Conservation (phyloP, 225 moss, liverwort and hornwort species). For the Thuidium tamariscinum region DNA sequence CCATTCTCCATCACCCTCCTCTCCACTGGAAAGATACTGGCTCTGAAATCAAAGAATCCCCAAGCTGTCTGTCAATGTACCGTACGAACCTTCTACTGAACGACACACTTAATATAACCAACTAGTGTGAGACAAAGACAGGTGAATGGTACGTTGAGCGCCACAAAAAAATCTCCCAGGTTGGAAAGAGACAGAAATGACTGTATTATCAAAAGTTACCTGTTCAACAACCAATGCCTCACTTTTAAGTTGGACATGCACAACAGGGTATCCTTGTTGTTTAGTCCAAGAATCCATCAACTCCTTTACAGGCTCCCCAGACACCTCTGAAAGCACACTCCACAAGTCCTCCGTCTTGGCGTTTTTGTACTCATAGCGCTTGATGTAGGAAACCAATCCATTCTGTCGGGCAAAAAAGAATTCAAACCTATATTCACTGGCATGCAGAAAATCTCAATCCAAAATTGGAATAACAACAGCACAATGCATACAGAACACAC, state of each 20-base stretch:
- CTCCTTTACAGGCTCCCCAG: conserved; percentile 61
- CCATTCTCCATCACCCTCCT: conserved; percentile 50
- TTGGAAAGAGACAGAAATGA: neutral
- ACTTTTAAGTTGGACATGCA: conserved; percentile 38
- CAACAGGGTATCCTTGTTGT: conserved; percentile 65
- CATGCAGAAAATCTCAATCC: neutral
- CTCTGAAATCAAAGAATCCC: conserved; percentile 26
- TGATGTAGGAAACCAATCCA: conserved; percentile 56
- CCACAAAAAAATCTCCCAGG: neutral
- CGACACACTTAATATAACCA: neutral
- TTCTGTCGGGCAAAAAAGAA: conserved; percentile 21
- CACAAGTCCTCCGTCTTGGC: conserved; percentile 69
- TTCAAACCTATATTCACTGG: neutral
- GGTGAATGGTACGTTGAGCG: neutral
- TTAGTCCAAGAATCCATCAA: conserved; percentile 72
- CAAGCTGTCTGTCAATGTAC: neutral
- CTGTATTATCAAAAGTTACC: conserved; percentile 8
- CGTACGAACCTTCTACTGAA: neutral
- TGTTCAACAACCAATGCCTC: conserved; percentile 52
- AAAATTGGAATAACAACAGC: neutral
- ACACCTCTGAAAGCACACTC: conserved; percentile 57
- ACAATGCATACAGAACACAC: conserved; percentile 14
- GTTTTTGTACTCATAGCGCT: conserved; percentile 57
- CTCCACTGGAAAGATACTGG: conserved; percentile 64
- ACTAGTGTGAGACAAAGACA: neutral